Base-by-base conservation (phyloP, 805 yeast genomes). In the Metschnikowia lachancei region DNA sequence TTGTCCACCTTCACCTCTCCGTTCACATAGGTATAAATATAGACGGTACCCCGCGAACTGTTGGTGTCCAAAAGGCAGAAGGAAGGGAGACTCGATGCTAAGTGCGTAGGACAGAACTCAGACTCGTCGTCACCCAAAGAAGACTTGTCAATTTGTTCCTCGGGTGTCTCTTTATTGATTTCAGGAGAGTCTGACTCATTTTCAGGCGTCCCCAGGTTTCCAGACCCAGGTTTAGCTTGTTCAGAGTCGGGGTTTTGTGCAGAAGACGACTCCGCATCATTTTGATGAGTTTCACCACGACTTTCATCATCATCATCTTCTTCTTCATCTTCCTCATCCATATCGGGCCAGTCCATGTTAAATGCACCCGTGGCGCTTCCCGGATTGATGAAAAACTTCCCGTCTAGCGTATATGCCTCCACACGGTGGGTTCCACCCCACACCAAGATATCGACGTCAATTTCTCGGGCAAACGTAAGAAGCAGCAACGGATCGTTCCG, bases 341-440 rank as follows among this genome's bases (percentile, higher is more conserved):
- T 74, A 47, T 82, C 82, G 67, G 82, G 80, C 58, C 82, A 84
- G 41, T 64, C 67, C 28, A 86, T 77, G 36, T 77, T 76, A 54
- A 77, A 81, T 0, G 97, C 97, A 20, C 99, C 99, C 0, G 97
- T 91, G 35, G 95, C 95, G 61, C 95, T 85, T 0, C 99, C 99
- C 0, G 99, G 98, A 63, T 88, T 92, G n/a, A 94, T 77, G 60
- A 94, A 94, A 63, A 91, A 88, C 65, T 87, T 88, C 18, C 95
- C 95, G 54, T 90, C 98, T 47, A 91, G 69, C 9, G 94, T 87
- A 60, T 90, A 92, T 0, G 97, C 97, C 61, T 92, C 98, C 4
- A 89, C 95, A 53, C 82, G 80, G 62, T 89, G 96, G 1, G 96
- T 85, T 0, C 96, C 96, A 12, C 98, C 97, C 86, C 94, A 89